Evolutionary conservation across 257 asterid species (phyloP).

Genomic region (Apocynum venetum): DNA sequence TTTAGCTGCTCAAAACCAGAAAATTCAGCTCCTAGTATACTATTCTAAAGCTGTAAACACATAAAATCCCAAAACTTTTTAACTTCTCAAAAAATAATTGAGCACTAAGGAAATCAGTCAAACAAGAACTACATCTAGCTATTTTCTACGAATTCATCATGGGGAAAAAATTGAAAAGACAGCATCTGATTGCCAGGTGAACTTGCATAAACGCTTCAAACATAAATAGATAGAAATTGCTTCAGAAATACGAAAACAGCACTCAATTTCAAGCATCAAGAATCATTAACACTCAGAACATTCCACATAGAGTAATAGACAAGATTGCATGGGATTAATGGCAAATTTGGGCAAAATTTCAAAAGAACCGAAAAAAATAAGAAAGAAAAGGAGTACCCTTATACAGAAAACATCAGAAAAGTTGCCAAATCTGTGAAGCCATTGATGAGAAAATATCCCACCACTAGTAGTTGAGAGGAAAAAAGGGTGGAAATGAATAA

Average conservation of each 20-base stretch:
- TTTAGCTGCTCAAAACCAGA: not conserved
- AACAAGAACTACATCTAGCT: constrained; percentile 4
- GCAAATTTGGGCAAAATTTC: not conserved
- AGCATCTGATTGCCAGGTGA: not conserved
- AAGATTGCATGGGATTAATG: constrained; percentile 9
- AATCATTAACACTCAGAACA: not conserved
- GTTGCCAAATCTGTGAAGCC: constrained; percentile 28
- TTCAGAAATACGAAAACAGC: not conserved
- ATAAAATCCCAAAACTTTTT: not conserved
- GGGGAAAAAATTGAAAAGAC: not conserved
- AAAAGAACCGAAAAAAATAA: constrained; percentile 10
- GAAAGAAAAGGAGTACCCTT: constrained; percentile 30
- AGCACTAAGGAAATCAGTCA: not conserved
- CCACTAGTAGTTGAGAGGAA: constrained; percentile 29
- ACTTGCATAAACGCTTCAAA: not conserved
- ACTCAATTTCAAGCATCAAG: not conserved
- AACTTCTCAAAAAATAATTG: not conserved
- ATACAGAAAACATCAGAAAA: constrained; percentile 21
- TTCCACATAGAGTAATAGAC: not conserved
- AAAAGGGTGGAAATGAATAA: constrained; percentile 12
- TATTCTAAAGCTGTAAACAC: not conserved
- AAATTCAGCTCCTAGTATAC: not conserved
- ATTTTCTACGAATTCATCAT: not conserved
- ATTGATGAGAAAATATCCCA: constrained; percentile 24
- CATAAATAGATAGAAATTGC: not conserved